Evolutionary conservation across 2,329 filamentous ascomycete genomes (phyloP).

Genomic region (Cladosporium sp.): DNA sequence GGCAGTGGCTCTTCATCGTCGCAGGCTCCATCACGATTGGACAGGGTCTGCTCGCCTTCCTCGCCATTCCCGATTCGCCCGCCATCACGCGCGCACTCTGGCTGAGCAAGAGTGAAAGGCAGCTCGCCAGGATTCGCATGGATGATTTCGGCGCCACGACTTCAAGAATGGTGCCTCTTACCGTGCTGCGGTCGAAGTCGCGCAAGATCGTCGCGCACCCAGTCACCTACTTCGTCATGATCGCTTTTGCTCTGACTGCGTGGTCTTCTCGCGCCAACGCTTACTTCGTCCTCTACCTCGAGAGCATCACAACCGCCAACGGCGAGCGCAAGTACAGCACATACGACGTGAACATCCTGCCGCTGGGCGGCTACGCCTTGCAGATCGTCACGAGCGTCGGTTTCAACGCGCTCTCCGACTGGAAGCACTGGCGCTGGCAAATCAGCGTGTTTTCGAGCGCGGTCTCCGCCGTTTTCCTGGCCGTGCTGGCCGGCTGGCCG

Average conservation of each 20-base stretch:
- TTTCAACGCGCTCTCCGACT: background rate
- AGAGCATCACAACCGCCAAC: background rate
- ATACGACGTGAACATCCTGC: constrained; percentile 3
- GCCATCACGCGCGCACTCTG: constrained; percentile 49
- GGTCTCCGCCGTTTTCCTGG: background rate
- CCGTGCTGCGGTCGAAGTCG: background rate
- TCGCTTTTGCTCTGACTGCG: background rate
- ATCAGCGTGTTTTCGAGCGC: background rate
- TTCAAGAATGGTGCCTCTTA: background rate
- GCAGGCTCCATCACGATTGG: constrained; percentile 9
- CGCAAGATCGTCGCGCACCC: constrained; percentile 1
- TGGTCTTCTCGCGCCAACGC: background rate
- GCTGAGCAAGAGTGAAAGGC: constrained; percentile 9
- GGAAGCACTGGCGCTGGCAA: constrained; percentile 4
- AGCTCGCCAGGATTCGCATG: constrained; percentile 3
- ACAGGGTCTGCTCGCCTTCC: constrained; percentile 5
- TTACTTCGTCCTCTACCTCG: constrained; percentile 2
- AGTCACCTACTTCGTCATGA: constrained; percentile 1
- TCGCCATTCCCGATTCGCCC: constrained; percentile 4
- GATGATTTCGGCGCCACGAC: background rate
- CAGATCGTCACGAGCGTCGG: constrained; percentile 1
- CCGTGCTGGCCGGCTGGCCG: background rate
- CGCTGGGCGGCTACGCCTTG: background rate
- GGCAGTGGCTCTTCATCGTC: constrained; percentile 15
- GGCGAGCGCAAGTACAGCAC: constrained; percentile 5